Evolutionary conservation across 2,329 filamentous ascomycete species (phyloP).

Genomic region (Colletotrichum acutatum): DNA sequence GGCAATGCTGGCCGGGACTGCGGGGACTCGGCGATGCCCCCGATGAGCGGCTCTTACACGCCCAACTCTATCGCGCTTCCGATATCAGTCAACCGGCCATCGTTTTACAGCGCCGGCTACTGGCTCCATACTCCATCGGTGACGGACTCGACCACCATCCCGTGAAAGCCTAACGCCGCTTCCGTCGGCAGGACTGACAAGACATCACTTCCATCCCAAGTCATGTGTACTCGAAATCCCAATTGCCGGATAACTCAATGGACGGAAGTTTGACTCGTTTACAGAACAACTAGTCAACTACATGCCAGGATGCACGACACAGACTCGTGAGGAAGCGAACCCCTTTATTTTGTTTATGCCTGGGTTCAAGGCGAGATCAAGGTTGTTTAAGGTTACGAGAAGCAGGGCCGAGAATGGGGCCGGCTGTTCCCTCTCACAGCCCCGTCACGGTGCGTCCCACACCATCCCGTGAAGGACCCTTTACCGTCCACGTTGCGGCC

Average conservation of each 20-base stretch:
- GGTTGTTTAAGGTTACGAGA: not conserved
- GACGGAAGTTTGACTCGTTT: not conserved
- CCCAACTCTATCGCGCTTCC: slow-evolving; percentile 11
- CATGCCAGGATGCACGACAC: not conserved
- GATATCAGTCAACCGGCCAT: not conserved
- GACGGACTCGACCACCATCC: not conserved
- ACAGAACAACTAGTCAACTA: not conserved
- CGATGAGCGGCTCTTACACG: slow-evolving; percentile 2
- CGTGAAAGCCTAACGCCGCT: not conserved
- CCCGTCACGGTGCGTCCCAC: not conserved
- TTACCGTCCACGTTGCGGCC: not conserved
- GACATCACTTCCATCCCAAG: not conserved
- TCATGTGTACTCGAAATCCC: not conserved
- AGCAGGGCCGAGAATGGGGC: not conserved
- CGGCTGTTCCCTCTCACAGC: not conserved
- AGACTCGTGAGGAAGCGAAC: not conserved
- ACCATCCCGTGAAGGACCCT: not conserved
- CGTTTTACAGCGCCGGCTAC: not conserved
- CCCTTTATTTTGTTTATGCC: not conserved
- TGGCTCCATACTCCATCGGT: not conserved
- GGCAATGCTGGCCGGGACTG: not conserved
- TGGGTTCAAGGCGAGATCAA: not conserved
- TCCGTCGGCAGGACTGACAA: not conserved
- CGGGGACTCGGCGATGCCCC: not conserved
- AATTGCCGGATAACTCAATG: not conserved